Evolutionary conservation across 2,329 filamentous ascomycete species (phyloP), one percentile per base, ranked within the genome.

Genomic region (Fusarium protoensiforme): DNA sequence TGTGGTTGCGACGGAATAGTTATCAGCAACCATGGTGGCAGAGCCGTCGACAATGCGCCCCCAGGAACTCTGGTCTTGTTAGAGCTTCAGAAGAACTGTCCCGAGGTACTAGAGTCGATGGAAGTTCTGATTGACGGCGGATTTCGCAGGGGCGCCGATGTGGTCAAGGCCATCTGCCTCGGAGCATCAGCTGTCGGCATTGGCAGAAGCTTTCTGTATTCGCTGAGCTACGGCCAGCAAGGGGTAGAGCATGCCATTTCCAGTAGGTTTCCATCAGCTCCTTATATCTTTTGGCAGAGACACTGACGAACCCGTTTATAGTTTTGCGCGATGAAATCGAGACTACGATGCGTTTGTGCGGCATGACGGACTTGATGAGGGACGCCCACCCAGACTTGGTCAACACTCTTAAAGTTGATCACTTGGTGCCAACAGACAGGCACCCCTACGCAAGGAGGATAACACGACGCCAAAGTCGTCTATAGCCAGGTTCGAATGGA

Each of bases 1-100:
- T 77, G 86, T 14, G 91, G 90, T 0, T 88, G 89, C 4, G 89
- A 94, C 72, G 92, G 90, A 0, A 92, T 94, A 56, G 86, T 94
- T 2, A 84, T 94, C 2, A 89, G 87, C 16, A 94, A 94, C 74
- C 92, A 94, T 78, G 92, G 92, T 2, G 92, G 92, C 0, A 81
- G 92, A 41, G 86, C 82, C 60, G 76, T 86, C 1, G 87, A 89
- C 66, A 88, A 77, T 75, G 83, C 85, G 0, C 85, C 87, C 5
- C 83, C 91, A 0, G 85, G 88, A 1, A 84, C 93, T 31, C 78
- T 92, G 41, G 86, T 89, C 0, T 78, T 93, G 5, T 80, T 93
- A 1, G 91, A 93, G 80, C 84, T 93, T 71, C 90, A 90, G 63
- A 86, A 86, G 73, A 87, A 87, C 72, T 90, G 87, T 46, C 91